Base-by-base conservation (phyloP, 2,329 filamentous ascomycete species). In the Onygenales sp. region DNA sequence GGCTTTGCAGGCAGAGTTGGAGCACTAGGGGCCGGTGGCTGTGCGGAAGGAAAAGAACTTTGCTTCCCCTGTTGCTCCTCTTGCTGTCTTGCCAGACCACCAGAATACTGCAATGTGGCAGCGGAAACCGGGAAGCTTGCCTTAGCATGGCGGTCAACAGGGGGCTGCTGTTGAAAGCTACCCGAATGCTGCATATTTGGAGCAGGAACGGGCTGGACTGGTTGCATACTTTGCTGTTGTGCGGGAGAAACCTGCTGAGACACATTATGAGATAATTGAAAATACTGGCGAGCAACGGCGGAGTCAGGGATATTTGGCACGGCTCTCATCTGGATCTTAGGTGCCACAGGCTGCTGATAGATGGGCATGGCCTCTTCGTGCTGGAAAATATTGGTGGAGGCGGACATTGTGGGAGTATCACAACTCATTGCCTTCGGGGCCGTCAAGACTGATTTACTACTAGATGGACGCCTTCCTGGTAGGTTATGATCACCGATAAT, bases 401-500 rank as follows among this genome's bases (percentile, higher is more conserved):
- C 21, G 4, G 4, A 27, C 21, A 27, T 4, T 27, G 21, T 27
- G 21, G 21, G 21, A 27, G 21, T 27, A 27, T 27, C 32, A 40
- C 36, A 17, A 40, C 17, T 40, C 13, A n/a, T 32, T n/a, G 40
- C n/a, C 3, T 39, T 40, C 40, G 46, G 34, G 7, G 34, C 32
- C 14, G 11, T 21, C 17, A 32, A 6, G 11, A 31, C 36, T 14
- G 46, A 49, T 21, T 11, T 32, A 27, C 10, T 31, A 21, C 13
- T 40, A n/a, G 46, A 40, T 6, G 21, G 13, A 37, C 34, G 13
- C 10, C 55, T 53, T 34, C 62, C 61, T 37, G 62, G 62, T 3
- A 63, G 55, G n/a, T 61, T 44, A 55, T 64, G 61, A 40, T 62
- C 54, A 6, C 62, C 62, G 45, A 63, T 55, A 40, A 60, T 55